Conservation (phyloP, 139 green algal species). For the Picochlorum sp. region DNA sequence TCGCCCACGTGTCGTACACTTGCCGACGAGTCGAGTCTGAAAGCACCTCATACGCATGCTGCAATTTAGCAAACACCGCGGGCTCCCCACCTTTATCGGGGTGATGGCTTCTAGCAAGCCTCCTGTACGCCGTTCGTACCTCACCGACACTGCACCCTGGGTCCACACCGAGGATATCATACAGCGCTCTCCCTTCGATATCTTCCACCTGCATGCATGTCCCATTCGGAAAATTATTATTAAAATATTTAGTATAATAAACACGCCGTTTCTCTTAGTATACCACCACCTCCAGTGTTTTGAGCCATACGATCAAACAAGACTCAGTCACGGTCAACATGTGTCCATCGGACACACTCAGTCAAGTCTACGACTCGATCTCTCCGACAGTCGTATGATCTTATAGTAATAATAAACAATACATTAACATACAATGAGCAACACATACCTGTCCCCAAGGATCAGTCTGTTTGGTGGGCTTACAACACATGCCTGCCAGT, state of each 20-base stretch:
- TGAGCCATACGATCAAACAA: no score
- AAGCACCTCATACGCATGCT: conserved; percentile 52
- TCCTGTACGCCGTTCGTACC: conserved; percentile 50
- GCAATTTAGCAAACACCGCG: conserved; percentile 31
- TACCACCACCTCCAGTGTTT: no score
- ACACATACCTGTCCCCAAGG: conserved; percentile 17
- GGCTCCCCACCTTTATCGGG: conserved; percentile 73
- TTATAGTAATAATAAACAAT: no score
- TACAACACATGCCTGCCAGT: no score
- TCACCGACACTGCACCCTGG: conserved; percentile 15
- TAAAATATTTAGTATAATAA: no score
- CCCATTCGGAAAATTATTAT: no score
- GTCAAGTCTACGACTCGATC: no score
- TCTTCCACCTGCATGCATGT: conserved; percentile 34
- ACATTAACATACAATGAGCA: not conserved
- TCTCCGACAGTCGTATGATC: no score
- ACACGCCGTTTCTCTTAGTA: no score
- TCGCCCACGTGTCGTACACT: conserved; percentile 59
- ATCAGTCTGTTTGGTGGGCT: not conserved
- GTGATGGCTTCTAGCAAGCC: conserved; percentile 42
- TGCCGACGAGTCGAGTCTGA: conserved; percentile 29
- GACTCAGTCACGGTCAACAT: no score
- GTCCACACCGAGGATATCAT: conserved; percentile 23
- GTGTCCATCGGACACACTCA: no score
- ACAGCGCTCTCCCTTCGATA: conserved; percentile 36